Evolutionary conservation across 1,284 basidiomycete genomes (phyloP), one percentile per base, ranked within the genome.

Genomic region (Irpex rosettiformis): DNA sequence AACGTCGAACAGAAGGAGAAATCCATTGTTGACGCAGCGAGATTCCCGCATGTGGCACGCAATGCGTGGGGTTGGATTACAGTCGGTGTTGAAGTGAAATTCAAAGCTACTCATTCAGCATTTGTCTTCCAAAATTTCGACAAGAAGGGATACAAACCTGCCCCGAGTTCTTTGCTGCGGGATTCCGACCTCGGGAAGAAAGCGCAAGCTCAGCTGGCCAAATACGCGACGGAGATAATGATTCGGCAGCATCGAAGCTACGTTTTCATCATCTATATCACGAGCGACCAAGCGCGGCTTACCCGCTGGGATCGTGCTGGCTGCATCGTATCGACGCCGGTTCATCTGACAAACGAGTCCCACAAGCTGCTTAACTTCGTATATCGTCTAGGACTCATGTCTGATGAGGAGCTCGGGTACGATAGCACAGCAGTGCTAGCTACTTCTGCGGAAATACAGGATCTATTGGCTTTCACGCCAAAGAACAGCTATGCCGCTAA

Each of bases 221-320:
- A 58, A 10, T 64, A 64, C 29, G 56, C 60, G 10, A 27, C 57
- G 1, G 56, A 58, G 7, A 25, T 62, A 6, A 42, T 63, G 33
- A 52, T 49, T 6, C 58, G 48, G 10, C 66, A 69, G 52, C 64
- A 64, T 53, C 66, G 66, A 2, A 58, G 58, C 4, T 56, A 59
- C 52, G 27, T 61, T 16, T 65, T 63, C 54, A 28, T 56, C n/a
- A 29, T 67, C 52, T 58, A 62, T 24, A 40, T 67, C 27, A 59
- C 59, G 0, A 61, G 65, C 11, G n/a, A 18, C 25, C n/a, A 4
- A 4, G 52, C 22, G 3, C 57, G 57, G 1, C 18, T 66, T 2
- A 40, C 64, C 27, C 64, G 64, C n/a, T 65, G 63, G 64, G 66
- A 68, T 45, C 61, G 61, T 5, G 52, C 42, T 3, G 67, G 64